A percentile compares a stretch with the other conserved stretches of the same genome.
Conservation (phyloP, 2,329 filamentous ascomycete genomes). For the Trichoderma sp. region DNA sequence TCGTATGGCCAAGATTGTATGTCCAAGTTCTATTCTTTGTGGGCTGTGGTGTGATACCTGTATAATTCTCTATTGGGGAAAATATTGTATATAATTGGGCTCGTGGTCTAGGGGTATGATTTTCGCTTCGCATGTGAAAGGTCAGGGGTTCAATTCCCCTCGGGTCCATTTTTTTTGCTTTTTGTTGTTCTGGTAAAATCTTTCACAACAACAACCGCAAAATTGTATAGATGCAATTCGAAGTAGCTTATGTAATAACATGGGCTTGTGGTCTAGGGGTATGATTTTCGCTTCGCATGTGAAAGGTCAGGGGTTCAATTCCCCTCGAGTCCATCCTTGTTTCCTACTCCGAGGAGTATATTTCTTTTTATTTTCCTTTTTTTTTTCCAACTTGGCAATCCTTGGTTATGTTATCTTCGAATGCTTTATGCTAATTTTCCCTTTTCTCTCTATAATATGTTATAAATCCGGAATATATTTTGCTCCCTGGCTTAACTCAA, state of each 20-base stretch:
- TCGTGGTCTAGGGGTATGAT: constrained; percentile 17
- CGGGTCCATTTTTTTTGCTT: constrained; percentile 2
- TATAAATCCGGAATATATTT: too few species aligned
- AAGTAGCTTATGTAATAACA: not conserved
- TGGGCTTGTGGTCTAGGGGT: constrained; percentile 14
- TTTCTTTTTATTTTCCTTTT: not conserved
- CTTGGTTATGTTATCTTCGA: too few species aligned
- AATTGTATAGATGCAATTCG: not conserved
- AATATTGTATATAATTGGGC: not conserved
- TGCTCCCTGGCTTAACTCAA: too few species aligned
- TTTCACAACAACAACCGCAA: not conserved
- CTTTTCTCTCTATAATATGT: too few species aligned
- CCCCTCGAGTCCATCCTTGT: constrained; percentile 3
- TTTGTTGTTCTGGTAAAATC: not conserved
- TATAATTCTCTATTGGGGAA: not conserved
- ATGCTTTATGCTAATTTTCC: too few species aligned
- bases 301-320: constrained; percentile 17
- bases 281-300: constrained; percentile 17
- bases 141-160: constrained; percentile 17
- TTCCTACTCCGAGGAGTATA: not conserved
- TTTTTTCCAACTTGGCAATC: too few species aligned
- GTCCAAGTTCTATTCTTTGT: not conserved
- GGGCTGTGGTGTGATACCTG: not conserved
- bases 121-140: constrained; percentile 17
- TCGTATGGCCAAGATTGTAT: not conserved